Conservation (phyloP, 495 filamentous ascomycete species). For the Xylaria intraflava region DNA sequence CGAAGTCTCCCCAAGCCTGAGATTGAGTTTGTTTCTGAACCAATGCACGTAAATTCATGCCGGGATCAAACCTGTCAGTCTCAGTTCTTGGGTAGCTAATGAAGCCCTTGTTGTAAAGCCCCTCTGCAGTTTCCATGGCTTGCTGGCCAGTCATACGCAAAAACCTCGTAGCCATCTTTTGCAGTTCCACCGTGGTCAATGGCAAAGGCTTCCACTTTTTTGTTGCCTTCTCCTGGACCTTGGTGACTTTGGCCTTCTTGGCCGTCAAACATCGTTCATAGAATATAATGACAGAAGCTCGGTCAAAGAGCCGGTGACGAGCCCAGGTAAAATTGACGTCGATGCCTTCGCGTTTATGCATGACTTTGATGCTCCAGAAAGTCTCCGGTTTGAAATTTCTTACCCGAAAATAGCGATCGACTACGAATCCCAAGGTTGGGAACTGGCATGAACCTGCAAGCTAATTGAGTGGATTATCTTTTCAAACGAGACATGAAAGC, state of each 20-base stretch:
- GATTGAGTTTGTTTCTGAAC: conserved; percentile 79
- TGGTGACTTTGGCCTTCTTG: conserved; percentile 71
- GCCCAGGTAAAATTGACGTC: conserved; percentile 83
- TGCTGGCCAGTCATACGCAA: conserved; percentile 76
- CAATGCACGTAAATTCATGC: conserved; percentile 73
- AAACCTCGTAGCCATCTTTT: conserved; percentile 87
- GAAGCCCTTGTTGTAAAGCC: conserved; percentile 88
- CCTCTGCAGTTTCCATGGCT: conserved; percentile 85
- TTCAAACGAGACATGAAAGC: conserved; percentile 7
- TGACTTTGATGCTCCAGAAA: conserved; percentile 89
- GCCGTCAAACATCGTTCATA: conserved; percentile 77
- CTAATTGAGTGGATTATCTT: conserved; percentile 4
- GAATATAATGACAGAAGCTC: conserved; percentile 69
- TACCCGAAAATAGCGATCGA: conserved; percentile 88
- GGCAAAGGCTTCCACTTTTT: conserved; percentile 92
- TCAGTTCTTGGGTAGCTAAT: conserved; percentile 97
- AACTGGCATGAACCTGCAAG: conserved; percentile 85
- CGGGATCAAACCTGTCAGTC: conserved; percentile 91
- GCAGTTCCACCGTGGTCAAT: conserved; percentile 95
- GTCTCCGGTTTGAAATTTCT: conserved; percentile 86
- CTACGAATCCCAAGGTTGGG: conserved; percentile 92
- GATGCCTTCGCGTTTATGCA: conserved; percentile 67
- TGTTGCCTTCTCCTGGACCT: conserved; percentile 81
- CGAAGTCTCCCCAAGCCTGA: conserved; percentile 72
- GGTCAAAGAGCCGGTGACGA: conserved; percentile 79